These are phyloP conservation scores for Colletotrichum viniferum DNA, from an alignment of 2,329 filamentous ascomycete genomes.

Conservation along the genomic window DNA sequence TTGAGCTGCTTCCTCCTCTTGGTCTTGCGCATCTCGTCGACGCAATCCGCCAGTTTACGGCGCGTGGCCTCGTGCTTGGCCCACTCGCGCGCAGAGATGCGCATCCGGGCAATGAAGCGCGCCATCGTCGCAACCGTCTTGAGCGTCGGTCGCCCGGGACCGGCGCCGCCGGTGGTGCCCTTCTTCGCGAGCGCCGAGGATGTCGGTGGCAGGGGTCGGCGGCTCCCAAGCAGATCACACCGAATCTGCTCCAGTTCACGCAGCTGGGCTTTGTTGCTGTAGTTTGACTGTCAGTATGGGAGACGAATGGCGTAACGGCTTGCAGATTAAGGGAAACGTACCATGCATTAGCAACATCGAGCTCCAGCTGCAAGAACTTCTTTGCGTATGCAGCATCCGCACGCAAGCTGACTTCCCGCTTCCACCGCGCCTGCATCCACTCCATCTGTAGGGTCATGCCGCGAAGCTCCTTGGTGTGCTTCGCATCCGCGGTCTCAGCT, in stretches of 20 bases:
- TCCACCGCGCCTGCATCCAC: constrained; percentile 83
- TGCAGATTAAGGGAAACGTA: constrained; percentile 57
- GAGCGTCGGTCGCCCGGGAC: constrained; percentile 36
- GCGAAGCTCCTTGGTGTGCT: constrained; percentile 76
- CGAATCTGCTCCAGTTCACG: constrained; percentile 83
- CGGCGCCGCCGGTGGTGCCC: neutral
- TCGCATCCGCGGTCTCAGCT: constrained; percentile 66
- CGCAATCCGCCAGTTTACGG: constrained; percentile 51
- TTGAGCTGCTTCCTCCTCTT: constrained; percentile 46
- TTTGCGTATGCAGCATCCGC: constrained; percentile 86
- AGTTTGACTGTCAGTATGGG: constrained; percentile 27
- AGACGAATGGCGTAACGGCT: neutral
- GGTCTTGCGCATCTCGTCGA: constrained; percentile 49
- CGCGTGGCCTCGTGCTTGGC: constrained; percentile 55
- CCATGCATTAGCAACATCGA: constrained; percentile 89
- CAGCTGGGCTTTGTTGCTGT: constrained; percentile 90
- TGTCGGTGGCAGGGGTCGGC: constrained; percentile 37
- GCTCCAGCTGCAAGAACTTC: constrained; percentile 77
- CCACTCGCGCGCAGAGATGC: constrained; percentile 53
- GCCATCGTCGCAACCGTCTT: constrained; percentile 51
- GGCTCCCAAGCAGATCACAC: constrained; percentile 43
- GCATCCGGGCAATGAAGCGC: constrained; percentile 58
- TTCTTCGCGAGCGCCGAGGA: constrained; percentile 23
- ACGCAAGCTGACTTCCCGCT: constrained; percentile 80
- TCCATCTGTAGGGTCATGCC: constrained; percentile 89